A percentile compares a stretch with the other conserved stretches of the same genome.
Evolutionary conservation across 140 eudicot species (phyloP).

Genomic region (Senecio squalidus): DNA sequence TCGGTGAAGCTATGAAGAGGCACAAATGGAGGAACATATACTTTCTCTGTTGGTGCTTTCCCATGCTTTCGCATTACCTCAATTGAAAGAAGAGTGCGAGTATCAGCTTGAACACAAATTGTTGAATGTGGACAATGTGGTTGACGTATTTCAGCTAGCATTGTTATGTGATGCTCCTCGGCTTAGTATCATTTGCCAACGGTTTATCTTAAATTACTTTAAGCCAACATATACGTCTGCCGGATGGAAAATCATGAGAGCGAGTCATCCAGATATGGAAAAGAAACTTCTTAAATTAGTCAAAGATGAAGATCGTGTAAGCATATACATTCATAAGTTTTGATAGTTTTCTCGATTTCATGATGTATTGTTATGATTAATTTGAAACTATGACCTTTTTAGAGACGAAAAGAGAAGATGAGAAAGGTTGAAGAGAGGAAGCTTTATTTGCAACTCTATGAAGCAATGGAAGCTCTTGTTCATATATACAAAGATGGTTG

Average conservation of each 20-base stretch:
- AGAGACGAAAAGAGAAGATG: conserved; percentile 69
- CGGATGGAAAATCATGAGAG: conserved; percentile 88
- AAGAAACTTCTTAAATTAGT: conserved; percentile 70
- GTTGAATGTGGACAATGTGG: conserved; percentile 62
- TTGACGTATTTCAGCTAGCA: conserved; percentile 85
- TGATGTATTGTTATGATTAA: not conserved
- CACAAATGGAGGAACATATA: conserved; percentile 70
- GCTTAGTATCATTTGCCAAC: conserved; percentile 54
- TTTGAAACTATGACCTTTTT: not conserved
- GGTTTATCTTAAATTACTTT: conserved; percentile 58
- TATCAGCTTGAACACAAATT: conserved; percentile 50
- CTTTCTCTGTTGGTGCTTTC: conserved; percentile 80
- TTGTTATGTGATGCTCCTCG: conserved; percentile 78
- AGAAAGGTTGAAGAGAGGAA: conserved; percentile 69
- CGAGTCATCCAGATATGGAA: conserved; percentile 64
- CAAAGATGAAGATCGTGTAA: conserved; percentile 77
- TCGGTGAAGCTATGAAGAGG: conserved; percentile 64
- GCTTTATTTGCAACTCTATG: conserved; percentile 69
- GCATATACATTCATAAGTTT: conserved; percentile 14
- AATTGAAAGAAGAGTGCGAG: conserved; percentile 64
- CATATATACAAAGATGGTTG: conserved; percentile 83
- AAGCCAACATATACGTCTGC: conserved; percentile 54
- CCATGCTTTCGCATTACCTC: conserved; percentile 59
- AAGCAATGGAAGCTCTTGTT: conserved; percentile 93
- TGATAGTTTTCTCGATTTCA: not conserved